phyloP scores from a whole-genome alignment of 106 monocot genomes.

The Amphibolis antarctica region DNA sequence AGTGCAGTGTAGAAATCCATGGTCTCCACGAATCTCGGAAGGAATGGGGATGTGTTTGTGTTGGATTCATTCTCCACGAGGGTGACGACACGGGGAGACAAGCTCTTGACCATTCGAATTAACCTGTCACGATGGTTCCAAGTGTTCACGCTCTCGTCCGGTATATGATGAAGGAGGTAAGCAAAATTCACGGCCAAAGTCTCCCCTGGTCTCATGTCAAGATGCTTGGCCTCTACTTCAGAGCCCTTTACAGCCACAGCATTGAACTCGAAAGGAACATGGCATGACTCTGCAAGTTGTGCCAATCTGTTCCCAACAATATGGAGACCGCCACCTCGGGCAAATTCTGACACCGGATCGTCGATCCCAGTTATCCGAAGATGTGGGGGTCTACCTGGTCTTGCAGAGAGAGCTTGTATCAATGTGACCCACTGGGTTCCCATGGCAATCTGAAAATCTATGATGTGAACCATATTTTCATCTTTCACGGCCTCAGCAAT shows the following conservation, averaged over 20 bases:
- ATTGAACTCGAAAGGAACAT: slow-evolving; percentile 74
- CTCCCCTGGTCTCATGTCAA: slow-evolving; percentile 42
- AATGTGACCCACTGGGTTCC: slow-evolving; percentile 84
- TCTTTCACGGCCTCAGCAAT: slow-evolving; percentile 74
- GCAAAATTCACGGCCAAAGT: slow-evolving; percentile 82
- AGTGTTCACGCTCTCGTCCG: slow-evolving; percentile 82
- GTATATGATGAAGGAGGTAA: slow-evolving; percentile 70
- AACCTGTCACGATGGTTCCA: slow-evolving; percentile 69
- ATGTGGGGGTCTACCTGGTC: slow-evolving; percentile 73
- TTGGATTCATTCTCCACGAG: slow-evolving; percentile 87
- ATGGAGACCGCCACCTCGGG: slow-evolving; percentile 63
- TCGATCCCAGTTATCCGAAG: slow-evolving; percentile 84
- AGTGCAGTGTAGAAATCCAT: slow-evolving; percentile 56
- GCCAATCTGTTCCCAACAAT: slow-evolving; percentile 55
- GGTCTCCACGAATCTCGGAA: slow-evolving; percentile 63
- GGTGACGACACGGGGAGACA: slow-evolving; percentile 66
- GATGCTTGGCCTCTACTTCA: slow-evolving; percentile 46
- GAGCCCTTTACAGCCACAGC: slow-evolving; percentile 31
- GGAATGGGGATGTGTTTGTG: slow-evolving; percentile 78
- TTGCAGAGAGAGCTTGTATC: slow-evolving; percentile 64
- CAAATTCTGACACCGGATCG: slow-evolving; percentile 56
- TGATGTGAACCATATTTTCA: slow-evolving; percentile 61
- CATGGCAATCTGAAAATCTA: slow-evolving; percentile 94
- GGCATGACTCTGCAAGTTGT: slow-evolving; percentile 37
- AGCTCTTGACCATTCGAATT: slow-evolving; percentile 62